A percentile compares a stretch with the other conserved stretches of the same genome.
Evolutionary conservation across 192 early-diverging fungal genomes (phyloP).

Genomic region (Backusella macrospora): DNA sequence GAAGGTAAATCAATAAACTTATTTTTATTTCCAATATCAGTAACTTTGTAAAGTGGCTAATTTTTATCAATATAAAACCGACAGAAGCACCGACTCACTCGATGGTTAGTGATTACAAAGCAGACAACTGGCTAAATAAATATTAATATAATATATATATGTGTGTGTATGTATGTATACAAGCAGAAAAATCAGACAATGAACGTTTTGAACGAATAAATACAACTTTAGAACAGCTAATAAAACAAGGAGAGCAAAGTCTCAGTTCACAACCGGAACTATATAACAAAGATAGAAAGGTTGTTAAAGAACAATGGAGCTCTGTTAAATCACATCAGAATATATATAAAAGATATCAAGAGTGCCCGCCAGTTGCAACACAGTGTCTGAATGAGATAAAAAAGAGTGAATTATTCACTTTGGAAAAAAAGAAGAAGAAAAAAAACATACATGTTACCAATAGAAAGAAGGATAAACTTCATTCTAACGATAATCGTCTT

Average conservation of each 20-base stretch:
- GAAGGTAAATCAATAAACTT: background rate
- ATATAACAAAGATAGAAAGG: background rate
- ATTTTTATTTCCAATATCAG: background rate
- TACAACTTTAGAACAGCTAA: background rate
- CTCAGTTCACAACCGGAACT: background rate
- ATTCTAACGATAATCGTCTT: too few relatives aligned
- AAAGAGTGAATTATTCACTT: background rate
- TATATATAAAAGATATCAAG: background rate
- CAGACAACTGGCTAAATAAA: too few relatives aligned
- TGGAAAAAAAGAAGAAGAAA: background rate
- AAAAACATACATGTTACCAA: too few relatives aligned
- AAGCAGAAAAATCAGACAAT: background rate
- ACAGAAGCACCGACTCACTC: background rate
- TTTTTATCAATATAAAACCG: background rate
- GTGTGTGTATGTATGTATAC: background rate
- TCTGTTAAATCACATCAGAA: background rate
- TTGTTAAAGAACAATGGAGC: background rate
- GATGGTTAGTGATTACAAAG: background rate
- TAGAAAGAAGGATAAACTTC: background rate
- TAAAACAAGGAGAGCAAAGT: background rate
- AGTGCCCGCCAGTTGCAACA: background rate
- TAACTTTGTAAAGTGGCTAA: background rate
- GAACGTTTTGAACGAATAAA: constrained; percentile 1
- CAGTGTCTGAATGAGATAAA: background rate
- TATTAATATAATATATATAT: background rate